phyloP scores from a whole-genome alignment of 257 asterid species.

The Phtheirospermum japonicum region DNA sequence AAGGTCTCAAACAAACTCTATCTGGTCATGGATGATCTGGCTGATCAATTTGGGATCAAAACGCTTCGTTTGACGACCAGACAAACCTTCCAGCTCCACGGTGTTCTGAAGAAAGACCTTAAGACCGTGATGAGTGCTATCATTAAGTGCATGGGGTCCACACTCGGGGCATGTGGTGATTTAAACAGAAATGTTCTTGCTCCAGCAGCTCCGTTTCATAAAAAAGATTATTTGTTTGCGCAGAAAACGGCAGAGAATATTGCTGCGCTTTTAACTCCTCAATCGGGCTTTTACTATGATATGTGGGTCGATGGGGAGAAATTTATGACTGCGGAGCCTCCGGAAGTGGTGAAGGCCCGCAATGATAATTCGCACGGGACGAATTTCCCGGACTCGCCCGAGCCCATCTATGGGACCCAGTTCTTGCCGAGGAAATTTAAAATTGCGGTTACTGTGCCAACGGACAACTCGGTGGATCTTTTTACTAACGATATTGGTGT shows the following conservation, averaged over 20 bases:
- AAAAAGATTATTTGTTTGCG: conserved; percentile 84
- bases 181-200: conserved; percentile 94
- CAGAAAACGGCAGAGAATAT: conserved; percentile 90
- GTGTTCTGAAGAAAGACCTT: conserved; percentile 83
- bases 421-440: conserved; percentile 98
- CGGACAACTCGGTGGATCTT: conserved; percentile 93
- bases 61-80: conserved; percentile 96
- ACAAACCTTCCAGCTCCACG: conserved; percentile 97
- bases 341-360: conserved; percentile 83
- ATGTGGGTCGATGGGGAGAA: conserved; percentile 98
- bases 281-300: conserved; percentile 96
- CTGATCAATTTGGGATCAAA: conserved; percentile 89
- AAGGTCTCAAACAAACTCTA: conserved; percentile 87
- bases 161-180: conserved; percentile 99
- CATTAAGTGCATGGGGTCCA: conserved; percentile 81
- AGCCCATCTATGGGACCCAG: conserved; percentile 97
- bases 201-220: conserved; percentile 74
- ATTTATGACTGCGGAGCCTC: conserved; percentile 82
- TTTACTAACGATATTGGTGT: conserved; percentile 89
- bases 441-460: conserved; percentile 87
- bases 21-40: conserved; percentile 89
- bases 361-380: conserved; percentile 92
- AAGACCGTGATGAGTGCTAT: conserved; percentile 95
- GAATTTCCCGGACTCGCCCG: conserved; percentile 83
- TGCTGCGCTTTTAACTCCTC: conserved; percentile 95